Evolutionary conservation across 2,329 filamentous ascomycete species (phyloP).

Genomic region (Fusarium sp.): DNA sequence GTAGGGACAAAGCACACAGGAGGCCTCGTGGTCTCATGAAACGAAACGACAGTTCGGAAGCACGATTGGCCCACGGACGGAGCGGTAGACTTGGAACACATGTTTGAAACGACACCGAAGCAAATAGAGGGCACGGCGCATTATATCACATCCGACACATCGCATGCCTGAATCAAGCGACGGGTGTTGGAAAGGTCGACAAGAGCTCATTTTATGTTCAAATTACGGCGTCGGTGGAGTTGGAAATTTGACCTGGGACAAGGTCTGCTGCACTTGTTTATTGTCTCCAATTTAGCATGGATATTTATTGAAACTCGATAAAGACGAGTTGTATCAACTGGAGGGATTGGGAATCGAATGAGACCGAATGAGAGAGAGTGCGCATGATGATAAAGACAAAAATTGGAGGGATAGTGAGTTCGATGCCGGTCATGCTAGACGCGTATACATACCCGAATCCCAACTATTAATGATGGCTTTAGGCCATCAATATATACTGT

Average conservation of each 20-base stretch:
- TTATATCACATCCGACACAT: conserved; percentile 10
- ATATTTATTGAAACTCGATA: not conserved
- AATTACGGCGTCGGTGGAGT: conserved; percentile 40
- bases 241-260: conserved; percentile 33
- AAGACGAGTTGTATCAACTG: not conserved
- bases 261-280: conserved; percentile 32
- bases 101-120: conserved; percentile 21
- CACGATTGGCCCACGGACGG: conserved; percentile 6
- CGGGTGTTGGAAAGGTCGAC: not conserved
- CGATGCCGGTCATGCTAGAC: conserved; percentile 10
- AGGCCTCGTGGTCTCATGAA: conserved; percentile 40
- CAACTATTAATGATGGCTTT: not conserved
- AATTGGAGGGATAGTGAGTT: not conserved
- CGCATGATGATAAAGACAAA: conserved; percentile 2
- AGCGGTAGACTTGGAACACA: conserved; percentile 9
- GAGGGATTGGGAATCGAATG: not conserved
- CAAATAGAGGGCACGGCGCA: conserved; percentile 28
- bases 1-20: conserved; percentile 23
- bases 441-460: not conserved
- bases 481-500: not conserved
- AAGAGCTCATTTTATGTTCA: conserved; percentile 32
- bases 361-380: not conserved
- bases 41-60: conserved; percentile 27
- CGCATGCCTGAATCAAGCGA: conserved; percentile 12
- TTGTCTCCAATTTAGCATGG: conserved; percentile 10